Conservation (phyloP, 805 yeast species). For the Zygosaccharomyces bailii region DNA sequence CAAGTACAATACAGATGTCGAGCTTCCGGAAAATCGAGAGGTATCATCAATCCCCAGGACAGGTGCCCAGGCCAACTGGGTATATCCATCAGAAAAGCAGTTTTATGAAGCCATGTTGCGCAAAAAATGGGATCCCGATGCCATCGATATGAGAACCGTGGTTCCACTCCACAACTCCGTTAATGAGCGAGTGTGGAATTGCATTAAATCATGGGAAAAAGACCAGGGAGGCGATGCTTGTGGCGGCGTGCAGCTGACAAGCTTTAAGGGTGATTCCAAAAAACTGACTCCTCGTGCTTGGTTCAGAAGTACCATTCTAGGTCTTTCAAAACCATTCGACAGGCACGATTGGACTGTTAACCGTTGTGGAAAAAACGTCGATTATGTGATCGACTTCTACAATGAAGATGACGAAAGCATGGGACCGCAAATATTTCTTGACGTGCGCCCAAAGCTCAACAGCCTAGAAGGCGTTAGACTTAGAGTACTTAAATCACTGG, state of each 20-base stretch:
- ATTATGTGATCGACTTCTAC: conserved; percentile 92
- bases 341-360: conserved; percentile 93
- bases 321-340: conserved; percentile 81
- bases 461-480: conserved; percentile 74
- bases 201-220: conserved; percentile 79
- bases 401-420: conserved; percentile 31
- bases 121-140: conserved; percentile 81
- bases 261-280: conserved; percentile 85
- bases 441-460: conserved; percentile 89
- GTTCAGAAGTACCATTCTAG: conserved; percentile 55
- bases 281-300: conserved; percentile 87
- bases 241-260: conserved; percentile 80
- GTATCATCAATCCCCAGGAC: conserved; percentile 82
- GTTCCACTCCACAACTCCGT: conserved; percentile 94
- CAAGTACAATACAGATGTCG: conserved; percentile 35
- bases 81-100: conserved; percentile 93
- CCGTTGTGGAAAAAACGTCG: conserved; percentile 78
- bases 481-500: conserved; percentile 62
- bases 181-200: conserved; percentile 88
- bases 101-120: conserved; percentile 92
- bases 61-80: conserved; percentile 68
- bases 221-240: conserved; percentile 57
- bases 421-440: conserved; percentile 67
- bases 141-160: conserved; percentile 79
- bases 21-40: conserved; percentile 70